Conservation (phyloP, 2,329 filamentous ascomycete genomes). For the Sporothrix euskadiensis region DNA sequence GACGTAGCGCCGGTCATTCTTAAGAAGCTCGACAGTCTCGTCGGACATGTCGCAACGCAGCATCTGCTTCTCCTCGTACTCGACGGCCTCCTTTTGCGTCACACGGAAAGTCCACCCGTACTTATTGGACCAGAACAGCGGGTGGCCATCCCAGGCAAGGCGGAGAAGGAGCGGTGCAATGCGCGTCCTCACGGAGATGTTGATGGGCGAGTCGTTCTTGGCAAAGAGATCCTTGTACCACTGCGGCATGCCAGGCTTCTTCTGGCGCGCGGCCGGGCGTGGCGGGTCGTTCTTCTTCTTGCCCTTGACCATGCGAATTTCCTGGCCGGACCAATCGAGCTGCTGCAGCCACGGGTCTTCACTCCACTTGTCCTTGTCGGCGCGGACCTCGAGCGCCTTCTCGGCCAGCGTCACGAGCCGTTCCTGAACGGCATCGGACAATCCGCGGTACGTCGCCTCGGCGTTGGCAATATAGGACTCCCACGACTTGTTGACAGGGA, state of each 20-base stretch:
- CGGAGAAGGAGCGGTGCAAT: conserved; percentile 82
- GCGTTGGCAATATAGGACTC: conserved; percentile 78
- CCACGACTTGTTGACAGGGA: conserved; percentile 89
- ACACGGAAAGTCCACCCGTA: conserved; percentile 93
- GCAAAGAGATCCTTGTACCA: conserved; percentile 94
- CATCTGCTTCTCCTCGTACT: conserved; percentile 70
- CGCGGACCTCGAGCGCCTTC: conserved; percentile 73
- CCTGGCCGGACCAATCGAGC: conserved; percentile 93
- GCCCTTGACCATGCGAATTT: conserved; percentile 85
- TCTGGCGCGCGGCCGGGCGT: conserved; percentile 77
- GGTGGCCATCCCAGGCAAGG: conserved; percentile 84
- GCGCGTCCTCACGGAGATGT: conserved; percentile 80
- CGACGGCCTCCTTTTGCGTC: conserved; percentile 58
- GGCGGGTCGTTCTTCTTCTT: conserved; percentile 84
- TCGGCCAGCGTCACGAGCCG: conserved; percentile 73
- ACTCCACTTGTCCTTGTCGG: conserved; percentile 65
- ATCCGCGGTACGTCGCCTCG: conserved; percentile 77
- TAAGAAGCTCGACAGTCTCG: conserved; percentile 66
- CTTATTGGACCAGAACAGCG: conserved; percentile 88
- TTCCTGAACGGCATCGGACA: conserved; percentile 75
- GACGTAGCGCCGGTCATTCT: conserved; percentile 62
- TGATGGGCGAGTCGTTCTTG: conserved; percentile 68
- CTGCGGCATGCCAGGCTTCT: conserved; percentile 88
- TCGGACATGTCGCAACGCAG: conserved; percentile 73
- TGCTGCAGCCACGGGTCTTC: conserved; percentile 90